Evolutionary conservation across 192 early-diverging fungal genomes (phyloP), one percentile per base, ranked within the genome.

Genomic region (Coemansia sp.): DNA sequence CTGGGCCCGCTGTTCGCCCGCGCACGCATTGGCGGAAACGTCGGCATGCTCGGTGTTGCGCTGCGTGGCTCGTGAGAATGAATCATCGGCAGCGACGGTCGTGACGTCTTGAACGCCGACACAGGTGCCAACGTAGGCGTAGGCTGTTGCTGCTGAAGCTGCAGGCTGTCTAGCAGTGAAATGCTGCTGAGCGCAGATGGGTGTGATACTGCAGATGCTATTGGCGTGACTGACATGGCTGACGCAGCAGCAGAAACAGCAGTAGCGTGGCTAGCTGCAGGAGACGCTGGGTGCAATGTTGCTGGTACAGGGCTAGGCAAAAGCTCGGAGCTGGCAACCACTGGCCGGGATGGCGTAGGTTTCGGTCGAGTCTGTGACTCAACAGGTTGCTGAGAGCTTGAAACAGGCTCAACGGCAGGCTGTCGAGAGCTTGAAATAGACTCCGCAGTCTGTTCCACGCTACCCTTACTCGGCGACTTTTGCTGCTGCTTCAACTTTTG

Each of bases 1-100:
- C 43, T 67, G 23, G 66, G 61, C 7, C 76, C 64, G 64, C 76
- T 79, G 61, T 73, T 79, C 52, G 76, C 67, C 4, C 71, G 71
- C 2, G 60, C 50, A 14, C 71, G 76, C 41, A 27, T 17, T 14
- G 67, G 50, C 38, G 57, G 27, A 5, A 79, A 63, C 8, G 61
- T 15, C 0, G 60, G 59, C 12, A 37, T 41, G 17, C 35, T 53
- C 15, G 66, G 67, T 9, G 65, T 48, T 12, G 45, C 45, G 37
- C 51, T 54, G 8, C 17, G 38, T 21, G 56, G 37, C 21, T 66
- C 62, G 27, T 54, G 53, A 21, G 51, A 52, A 12, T 53, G 60
- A 15, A 65, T 59, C 67, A 66, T 52, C 2, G 67, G 76, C 53
- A 67, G 47, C 29, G 72, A 53, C 11, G 76, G 57, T 10, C 64